These are phyloP conservation scores for Penicillium canariense DNA, from an alignment of 495 filamentous ascomycete species.

Conservation along the genomic window DNA sequence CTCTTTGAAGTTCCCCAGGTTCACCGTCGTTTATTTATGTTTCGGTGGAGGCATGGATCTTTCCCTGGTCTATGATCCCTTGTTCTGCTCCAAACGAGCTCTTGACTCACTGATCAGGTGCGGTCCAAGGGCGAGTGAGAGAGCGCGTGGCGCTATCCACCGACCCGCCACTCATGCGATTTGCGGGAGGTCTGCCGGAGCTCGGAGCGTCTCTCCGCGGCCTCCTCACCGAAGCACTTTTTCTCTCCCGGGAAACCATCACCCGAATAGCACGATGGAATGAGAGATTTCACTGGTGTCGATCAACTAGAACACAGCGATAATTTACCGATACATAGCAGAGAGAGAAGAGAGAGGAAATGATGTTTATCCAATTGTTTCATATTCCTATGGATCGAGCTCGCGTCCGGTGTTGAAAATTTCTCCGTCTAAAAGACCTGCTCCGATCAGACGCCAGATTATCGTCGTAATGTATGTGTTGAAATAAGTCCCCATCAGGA, in stretches of 20 bases:
- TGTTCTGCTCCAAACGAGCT: background rate
- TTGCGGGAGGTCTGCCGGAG: conserved; percentile 20
- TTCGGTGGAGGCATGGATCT: background rate
- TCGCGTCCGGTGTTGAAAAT: conserved; percentile 23
- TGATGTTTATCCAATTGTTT: background rate
- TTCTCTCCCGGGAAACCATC: conserved; percentile 14
- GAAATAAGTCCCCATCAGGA: conserved; percentile 1
- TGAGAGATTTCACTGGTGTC: too few species aligned
- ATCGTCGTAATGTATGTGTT: conserved; percentile 21
- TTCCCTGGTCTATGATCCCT: background rate
- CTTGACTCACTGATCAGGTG: conserved; percentile 3
- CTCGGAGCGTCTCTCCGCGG: conserved; percentile 22
- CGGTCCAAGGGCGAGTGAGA: conserved; percentile 7
- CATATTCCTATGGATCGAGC: conserved; percentile 1
- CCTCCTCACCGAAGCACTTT: conserved; percentile 14
- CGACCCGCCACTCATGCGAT: conserved; percentile 16
- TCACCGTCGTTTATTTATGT: conserved; percentile 1
- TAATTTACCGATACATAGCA: background rate
- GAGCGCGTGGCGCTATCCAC: conserved; percentile 8
- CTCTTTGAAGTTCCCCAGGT: background rate
- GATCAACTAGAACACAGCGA: background rate
- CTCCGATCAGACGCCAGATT: conserved; percentile 21
- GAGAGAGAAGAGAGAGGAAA: background rate
- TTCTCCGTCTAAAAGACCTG: conserved; percentile 18
- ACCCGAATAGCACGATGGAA: conserved; percentile 21